Evolutionary conservation across 306 rosid species (phyloP).

Genomic region (Cotoneaster glaucophyllus): DNA sequence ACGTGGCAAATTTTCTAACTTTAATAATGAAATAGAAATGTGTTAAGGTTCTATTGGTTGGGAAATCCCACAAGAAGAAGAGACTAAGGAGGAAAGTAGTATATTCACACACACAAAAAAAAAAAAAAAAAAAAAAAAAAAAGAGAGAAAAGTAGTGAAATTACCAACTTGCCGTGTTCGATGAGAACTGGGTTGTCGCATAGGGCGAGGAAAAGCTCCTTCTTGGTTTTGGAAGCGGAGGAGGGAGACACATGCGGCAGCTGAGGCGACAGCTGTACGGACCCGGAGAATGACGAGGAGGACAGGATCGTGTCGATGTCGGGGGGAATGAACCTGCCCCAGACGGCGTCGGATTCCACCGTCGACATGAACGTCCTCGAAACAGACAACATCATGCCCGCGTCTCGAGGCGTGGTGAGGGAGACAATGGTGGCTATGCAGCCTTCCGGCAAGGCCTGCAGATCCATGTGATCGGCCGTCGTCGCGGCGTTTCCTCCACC

Average conservation of each 20-base stretch:
- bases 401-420: slow-evolving; percentile 62
- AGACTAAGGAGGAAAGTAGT: not conserved
- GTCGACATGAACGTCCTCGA: slow-evolving; percentile 58
- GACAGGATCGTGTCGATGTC: slow-evolving; percentile 29
- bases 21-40: too few species aligned
- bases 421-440: slow-evolving; percentile 63
- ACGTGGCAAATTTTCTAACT: too few species aligned
- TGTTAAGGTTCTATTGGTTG: too few species aligned
- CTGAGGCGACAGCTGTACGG: not conserved
- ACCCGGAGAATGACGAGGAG: not conserved
- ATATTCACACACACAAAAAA: too few species aligned
- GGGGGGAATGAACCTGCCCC: slow-evolving; percentile 61
- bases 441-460: slow-evolving; percentile 51
- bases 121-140: too few species aligned
- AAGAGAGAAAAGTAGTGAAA: not conserved
- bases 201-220: slow-evolving; percentile 43
- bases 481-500: not conserved
- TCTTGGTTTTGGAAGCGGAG: slow-evolving; percentile 35
- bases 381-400: slow-evolving; percentile 36
- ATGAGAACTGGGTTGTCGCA: slow-evolving; percentile 46
- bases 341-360: slow-evolving; percentile 65
- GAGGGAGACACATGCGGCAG: not conserved
- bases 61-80: not conserved
- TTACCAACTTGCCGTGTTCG: slow-evolving; percentile 55
- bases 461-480: not conserved